These are phyloP conservation scores for Bryum argenteum DNA, from an alignment of 225 moss, liverwort and hornwort genomes.

Conservation along the genomic window DNA sequence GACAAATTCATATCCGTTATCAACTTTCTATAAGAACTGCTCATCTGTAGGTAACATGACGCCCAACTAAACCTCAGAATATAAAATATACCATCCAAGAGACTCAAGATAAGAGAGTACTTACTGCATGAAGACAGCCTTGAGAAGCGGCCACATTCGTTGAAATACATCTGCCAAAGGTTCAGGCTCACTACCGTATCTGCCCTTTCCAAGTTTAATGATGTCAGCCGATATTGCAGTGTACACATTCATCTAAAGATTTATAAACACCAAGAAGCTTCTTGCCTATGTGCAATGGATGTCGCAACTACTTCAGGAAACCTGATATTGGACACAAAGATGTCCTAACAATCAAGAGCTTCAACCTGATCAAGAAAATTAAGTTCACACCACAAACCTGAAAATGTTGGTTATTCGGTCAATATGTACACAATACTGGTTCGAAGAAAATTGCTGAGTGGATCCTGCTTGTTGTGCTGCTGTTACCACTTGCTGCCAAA, in stretches of 20 bases:
- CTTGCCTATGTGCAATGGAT: neutral
- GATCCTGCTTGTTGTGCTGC: constrained; percentile 82
- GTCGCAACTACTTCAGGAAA: neutral
- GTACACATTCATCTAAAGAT: neutral
- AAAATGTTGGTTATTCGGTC: constrained; percentile 94
- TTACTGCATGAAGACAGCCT: constrained; percentile 89
- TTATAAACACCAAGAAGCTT: neutral
- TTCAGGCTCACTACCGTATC: constrained; percentile 77
- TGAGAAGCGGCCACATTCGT: constrained; percentile 93
- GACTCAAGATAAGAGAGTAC: constrained; percentile 25
- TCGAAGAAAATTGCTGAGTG: constrained; percentile 66
- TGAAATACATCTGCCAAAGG: constrained; percentile 83
- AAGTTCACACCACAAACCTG: constrained; percentile 49
- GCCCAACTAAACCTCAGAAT: neutral
- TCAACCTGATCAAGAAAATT: neutral
- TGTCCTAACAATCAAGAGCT: neutral
- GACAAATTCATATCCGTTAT: neutral
- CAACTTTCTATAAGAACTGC: neutral
- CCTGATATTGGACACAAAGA: neutral
- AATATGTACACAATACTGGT: constrained; percentile 81
- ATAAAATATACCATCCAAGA: neutral
- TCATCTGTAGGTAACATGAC: neutral
- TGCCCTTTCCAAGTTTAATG: constrained; percentile 29
- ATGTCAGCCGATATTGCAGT: constrained; percentile 6
- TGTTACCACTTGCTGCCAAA: constrained; percentile 71